A percentile compares a stretch with the other conserved stretches of the same genome.
phyloP scores from a whole-genome alignment of 805 yeast genomes.

The Saturnispora sekii region DNA sequence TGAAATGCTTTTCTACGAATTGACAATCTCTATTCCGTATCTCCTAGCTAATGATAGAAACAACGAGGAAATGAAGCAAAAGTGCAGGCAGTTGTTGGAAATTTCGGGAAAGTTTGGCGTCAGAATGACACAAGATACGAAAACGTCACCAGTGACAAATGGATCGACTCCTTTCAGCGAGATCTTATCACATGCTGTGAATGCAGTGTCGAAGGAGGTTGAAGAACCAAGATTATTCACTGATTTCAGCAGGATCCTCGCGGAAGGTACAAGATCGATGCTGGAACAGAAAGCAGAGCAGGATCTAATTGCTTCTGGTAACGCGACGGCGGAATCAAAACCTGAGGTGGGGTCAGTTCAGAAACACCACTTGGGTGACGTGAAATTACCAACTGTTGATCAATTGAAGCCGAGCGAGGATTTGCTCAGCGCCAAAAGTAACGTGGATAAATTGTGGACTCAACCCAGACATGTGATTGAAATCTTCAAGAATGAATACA shows the following conservation, averaged over 20 bases:
- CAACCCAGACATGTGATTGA: constrained; percentile 52
- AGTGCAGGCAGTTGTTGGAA: constrained; percentile 37
- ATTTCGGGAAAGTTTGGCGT: constrained; percentile 28
- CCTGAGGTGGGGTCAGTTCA: constrained; percentile 18
- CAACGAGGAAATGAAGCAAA: constrained; percentile 21
- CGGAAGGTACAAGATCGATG: constrained; percentile 13
- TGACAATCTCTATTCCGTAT: constrained; percentile 57
- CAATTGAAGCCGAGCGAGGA: constrained; percentile 24
- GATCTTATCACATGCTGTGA: constrained; percentile 22
- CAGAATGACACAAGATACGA: constrained; percentile 9
- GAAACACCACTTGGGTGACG: constrained; percentile 1
- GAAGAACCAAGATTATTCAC: constrained; percentile 35
- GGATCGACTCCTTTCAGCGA: constrained; percentile 2
- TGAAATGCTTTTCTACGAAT: constrained; percentile 57
- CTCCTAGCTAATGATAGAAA: constrained; percentile 18
- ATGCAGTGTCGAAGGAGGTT: constrained; percentile 36
- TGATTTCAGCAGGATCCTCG: constrained; percentile 22
- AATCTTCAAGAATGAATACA: constrained; percentile 42
- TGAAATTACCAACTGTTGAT: constrained; percentile 28
- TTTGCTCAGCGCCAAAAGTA: constrained; percentile 28
- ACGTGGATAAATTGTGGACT: constrained; percentile 61
- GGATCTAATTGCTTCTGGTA: constrained; percentile 1
- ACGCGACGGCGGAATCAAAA: constrained; percentile 13
- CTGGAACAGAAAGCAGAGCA: constrained; percentile 11
- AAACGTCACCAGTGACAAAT: background rate